A percentile compares a stretch with the other conserved stretches of the same genome.
Conservation (phyloP, 164 flowering plant genomes). For the Cinnamomum micranthum region DNA sequence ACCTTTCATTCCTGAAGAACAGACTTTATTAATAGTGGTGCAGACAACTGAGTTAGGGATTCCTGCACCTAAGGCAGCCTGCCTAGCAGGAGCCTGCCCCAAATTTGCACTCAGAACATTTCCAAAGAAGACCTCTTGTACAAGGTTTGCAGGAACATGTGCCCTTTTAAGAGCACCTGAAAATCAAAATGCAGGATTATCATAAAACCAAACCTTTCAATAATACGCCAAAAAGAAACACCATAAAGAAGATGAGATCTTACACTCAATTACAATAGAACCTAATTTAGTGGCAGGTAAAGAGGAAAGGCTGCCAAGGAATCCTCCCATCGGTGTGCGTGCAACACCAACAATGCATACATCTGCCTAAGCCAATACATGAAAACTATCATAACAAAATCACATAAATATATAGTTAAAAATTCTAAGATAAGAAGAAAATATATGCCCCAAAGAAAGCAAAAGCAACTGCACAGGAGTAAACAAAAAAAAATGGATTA, state of each 20-base stretch:
- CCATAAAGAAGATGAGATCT: constrained; percentile 1
- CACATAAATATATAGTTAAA: background rate
- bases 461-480: background rate
- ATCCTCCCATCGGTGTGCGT: constrained; percentile 91
- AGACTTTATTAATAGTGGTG: constrained; percentile 89
- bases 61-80: constrained; percentile 94
- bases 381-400: background rate
- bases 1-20: constrained; percentile 96
- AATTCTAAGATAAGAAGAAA: background rate
- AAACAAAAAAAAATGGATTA: too few species aligned
- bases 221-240: background rate
- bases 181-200: background rate
- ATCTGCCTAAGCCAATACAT: constrained; percentile 42
- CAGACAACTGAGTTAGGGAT: constrained; percentile 77
- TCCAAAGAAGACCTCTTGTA: constrained; percentile 95
- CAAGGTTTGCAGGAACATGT: constrained; percentile 68
- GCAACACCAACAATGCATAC: constrained; percentile 96
- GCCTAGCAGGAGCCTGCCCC: constrained; percentile 98
- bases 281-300: constrained; percentile 86
- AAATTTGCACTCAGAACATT: constrained; percentile 94
- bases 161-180: constrained; percentile 87
- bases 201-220: background rate
- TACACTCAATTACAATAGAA: constrained; percentile 75
- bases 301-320: constrained; percentile 86
- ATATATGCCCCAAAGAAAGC: background rate